Evolutionary conservation across 2,329 filamentous ascomycete genomes (phyloP), one percentile per base, ranked within the genome.

Genomic region (Daldinia sp.): DNA sequence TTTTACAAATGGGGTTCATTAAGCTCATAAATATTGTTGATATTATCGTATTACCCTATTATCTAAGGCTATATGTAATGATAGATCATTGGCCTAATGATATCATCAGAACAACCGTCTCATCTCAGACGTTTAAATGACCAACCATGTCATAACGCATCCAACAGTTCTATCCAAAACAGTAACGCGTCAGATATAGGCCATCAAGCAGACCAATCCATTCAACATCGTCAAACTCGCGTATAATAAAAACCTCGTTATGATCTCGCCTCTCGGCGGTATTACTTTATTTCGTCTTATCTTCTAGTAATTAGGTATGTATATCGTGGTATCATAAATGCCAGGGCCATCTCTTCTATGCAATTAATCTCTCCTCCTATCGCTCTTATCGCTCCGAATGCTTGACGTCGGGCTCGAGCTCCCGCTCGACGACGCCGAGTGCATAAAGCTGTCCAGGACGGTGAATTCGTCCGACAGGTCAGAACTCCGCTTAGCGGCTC

Each of bases 241-340:
- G 26, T 6, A n/a, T n/a, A 0, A 18, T 15, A 33, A 9, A 44
- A 33, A 13, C 12, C 10, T 15, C 13, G 15, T 42, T 3, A 33
- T 60, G 53, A 48, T 57, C 28, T 35, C 26, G 55, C 67, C 67
- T 37, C 35, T 48, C 33, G 51, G 60, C 51, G 44, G 42, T 48
- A 68, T 67, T 67, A 68, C 35, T 65, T 33, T 35, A 35, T 64
- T 30, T 70, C 46, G 26, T 67, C 58, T 67, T 67, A 7, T 28
- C 63, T 54, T 71, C 54, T 57, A 57, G 54, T 26, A 58, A 58
- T 69, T 71, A 69, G 67, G 54, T 69, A 39, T 35, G 33, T 35
- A 58, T 67, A 68, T 71, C 69, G 66, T 69, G 63, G 66, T 69
- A 71, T 71, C 69, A 69, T 71, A 63, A 42, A 71, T 65, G 53